These are phyloP conservation scores for Speleostelium caveatum DNA, from an alignment of 78 protist genomes.

Conservation along the genomic window DNA sequence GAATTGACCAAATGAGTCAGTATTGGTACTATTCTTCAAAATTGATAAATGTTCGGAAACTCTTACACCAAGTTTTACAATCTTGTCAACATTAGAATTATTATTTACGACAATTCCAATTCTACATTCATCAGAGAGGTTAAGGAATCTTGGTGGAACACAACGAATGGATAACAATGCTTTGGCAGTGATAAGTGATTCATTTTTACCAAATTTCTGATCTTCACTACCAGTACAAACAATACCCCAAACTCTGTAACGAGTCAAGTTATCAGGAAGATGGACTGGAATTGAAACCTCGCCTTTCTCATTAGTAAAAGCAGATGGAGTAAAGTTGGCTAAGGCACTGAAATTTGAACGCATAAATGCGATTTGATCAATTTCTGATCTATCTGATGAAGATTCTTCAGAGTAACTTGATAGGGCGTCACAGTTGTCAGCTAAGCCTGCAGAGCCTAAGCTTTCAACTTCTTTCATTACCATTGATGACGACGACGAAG, in stretches of 20 bases:
- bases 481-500: not conserved
- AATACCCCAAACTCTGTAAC: constrained; percentile 76
- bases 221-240: constrained; percentile 9
- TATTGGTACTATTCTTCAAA: too few relatives aligned
- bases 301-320: constrained; percentile 19
- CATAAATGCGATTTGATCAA: constrained; percentile 6
- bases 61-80: constrained; percentile 47
- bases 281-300: constrained; percentile 35
- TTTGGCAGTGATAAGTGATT: constrained; percentile 42
- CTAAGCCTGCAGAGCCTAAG: not conserved
- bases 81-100: constrained; percentile 27
- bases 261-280: constrained; percentile 68
- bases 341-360: constrained; percentile 51
- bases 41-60: constrained; percentile 38
- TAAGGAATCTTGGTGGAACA: constrained; percentile 74
- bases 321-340: constrained; percentile 76
- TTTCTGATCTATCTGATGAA: not conserved
- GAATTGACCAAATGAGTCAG: constrained; percentile 21
- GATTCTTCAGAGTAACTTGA: not conserved
- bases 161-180: constrained; percentile 62
- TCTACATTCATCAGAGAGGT: constrained; percentile 18
- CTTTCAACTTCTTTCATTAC: not conserved
- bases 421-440: not conserved
- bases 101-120: constrained; percentile 52
- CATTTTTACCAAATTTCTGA: constrained; percentile 64